Percentiles rank a stretch among this genome's conserved stretches.
phyloP scores from a whole-genome alignment of 1,284 basidiomycete genomes.

The Trametes versicolor region DNA sequence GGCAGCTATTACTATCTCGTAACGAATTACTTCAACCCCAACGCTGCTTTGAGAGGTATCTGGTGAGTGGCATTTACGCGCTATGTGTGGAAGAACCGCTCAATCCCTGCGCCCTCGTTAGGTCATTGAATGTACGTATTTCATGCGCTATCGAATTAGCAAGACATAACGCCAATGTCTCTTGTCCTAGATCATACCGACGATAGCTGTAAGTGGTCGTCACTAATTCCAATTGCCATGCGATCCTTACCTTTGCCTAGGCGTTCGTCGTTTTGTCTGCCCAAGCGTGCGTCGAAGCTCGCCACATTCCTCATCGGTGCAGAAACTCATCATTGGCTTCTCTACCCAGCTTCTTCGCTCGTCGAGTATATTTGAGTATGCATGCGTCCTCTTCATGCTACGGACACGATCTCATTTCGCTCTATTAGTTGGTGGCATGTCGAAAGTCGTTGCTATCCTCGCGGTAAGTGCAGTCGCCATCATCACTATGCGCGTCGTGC shows the following conservation, averaged over 20 bases:
- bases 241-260: not conserved
- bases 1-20: slow-evolving; percentile 18
- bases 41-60: not conserved
- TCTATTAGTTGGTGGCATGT: not conserved
- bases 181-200: not conserved
- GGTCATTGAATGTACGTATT: slow-evolving; percentile 3
- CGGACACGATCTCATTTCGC: not conserved
- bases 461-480: not conserved
- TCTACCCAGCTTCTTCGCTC: slow-evolving; percentile 12
- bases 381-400: no score
- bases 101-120: not conserved
- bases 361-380: slow-evolving; percentile 19
- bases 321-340: not conserved
- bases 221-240: not conserved
- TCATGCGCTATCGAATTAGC: not conserved
- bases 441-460: not conserved
- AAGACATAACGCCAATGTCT: not conserved
- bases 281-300: slow-evolving; percentile 7
- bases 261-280: not conserved
- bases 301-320: no score
- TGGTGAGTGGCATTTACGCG: not conserved
- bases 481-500: not conserved
- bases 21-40: slow-evolving; percentile 14
- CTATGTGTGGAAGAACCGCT: not conserved
- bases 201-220: not conserved